Conservation (phyloP, 2,329 filamentous ascomycete species). For the Phyllosticta paracitricarpa region DNA sequence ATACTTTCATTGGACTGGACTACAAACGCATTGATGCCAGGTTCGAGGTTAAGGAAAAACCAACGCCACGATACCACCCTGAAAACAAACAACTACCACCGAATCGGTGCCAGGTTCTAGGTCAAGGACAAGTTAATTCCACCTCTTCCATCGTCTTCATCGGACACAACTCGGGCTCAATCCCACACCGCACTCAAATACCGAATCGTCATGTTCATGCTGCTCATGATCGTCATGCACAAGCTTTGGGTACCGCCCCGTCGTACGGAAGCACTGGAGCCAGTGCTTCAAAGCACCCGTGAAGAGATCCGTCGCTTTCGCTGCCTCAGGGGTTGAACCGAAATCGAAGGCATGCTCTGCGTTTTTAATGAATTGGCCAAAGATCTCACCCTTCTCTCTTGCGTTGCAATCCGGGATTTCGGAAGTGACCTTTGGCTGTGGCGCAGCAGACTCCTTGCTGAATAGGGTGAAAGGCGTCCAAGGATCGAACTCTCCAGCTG, state of each 20-base stretch:
- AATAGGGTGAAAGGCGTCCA: slow-evolving; percentile 41
- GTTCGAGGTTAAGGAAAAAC: background rate
- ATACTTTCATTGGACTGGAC: background rate
- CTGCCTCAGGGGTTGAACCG: slow-evolving; percentile 21
- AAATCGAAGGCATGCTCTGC: slow-evolving; percentile 43
- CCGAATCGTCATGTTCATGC: background rate
- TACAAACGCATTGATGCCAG: background rate
- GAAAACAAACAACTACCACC: too few species aligned
- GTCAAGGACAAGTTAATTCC: too few species aligned
- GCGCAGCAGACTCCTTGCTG: slow-evolving; percentile 31
- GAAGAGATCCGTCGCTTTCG: slow-evolving; percentile 29
- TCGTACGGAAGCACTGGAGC: slow-evolving; percentile 20
- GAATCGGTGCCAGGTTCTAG: too few species aligned
- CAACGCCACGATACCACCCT: background rate
- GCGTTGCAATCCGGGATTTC: slow-evolving; percentile 36
- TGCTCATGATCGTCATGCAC: background rate
- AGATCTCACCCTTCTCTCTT: slow-evolving; percentile 30
- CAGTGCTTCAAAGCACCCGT: slow-evolving; percentile 34
- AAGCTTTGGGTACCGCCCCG: background rate
- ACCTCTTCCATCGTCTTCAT: too few species aligned
- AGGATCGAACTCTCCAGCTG: slow-evolving; percentile 41
- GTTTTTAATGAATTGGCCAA: slow-evolving; percentile 38
- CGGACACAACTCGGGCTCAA: too few species aligned
- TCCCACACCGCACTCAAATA: too few species aligned
- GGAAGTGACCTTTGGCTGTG: slow-evolving; percentile 29